Percentiles rank a stretch among this genome's conserved stretches.
Conservation (phyloP, 2,329 filamentous ascomycete genomes). For the Sporothrix luriei region DNA sequence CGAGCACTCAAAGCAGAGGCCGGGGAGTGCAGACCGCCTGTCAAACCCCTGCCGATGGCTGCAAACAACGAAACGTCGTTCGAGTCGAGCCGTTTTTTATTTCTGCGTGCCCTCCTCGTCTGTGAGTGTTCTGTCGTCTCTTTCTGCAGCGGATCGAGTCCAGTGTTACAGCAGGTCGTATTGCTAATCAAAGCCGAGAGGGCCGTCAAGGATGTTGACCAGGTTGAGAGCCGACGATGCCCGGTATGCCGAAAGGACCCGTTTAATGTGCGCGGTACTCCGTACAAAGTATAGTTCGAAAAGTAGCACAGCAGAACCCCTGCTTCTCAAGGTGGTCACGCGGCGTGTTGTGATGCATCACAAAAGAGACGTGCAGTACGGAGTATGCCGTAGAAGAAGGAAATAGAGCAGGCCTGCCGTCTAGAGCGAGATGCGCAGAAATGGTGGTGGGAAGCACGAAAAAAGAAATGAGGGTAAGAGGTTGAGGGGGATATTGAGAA, state of each 20-base stretch:
- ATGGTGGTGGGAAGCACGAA: background rate
- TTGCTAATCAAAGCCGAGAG: slow-evolving; percentile 6
- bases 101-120: background rate
- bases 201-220: no score
- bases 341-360: slow-evolving; percentile 13
- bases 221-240: slow-evolving; percentile 20
- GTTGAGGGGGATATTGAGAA: background rate
- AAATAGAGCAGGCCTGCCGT: background rate
- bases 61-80: background rate
- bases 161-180: slow-evolving; percentile 15
- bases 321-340: slow-evolving; percentile 15
- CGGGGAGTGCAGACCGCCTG: background rate
- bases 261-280: background rate
- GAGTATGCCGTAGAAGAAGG: background rate
- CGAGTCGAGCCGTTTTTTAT: background rate
- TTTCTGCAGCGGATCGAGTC: slow-evolving; percentile 2
- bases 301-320: background rate
- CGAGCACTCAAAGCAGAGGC: slow-evolving; percentile 14
- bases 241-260: background rate
- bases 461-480: background rate
- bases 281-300: background rate
- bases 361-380: background rate
- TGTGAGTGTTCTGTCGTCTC: no score
- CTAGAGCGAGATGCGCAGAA: slow-evolving; percentile 2
- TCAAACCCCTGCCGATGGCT: background rate